phyloP scores from a whole-genome alignment of 2,329 filamentous ascomycete genomes.

The Trichoderma guizhouense region DNA sequence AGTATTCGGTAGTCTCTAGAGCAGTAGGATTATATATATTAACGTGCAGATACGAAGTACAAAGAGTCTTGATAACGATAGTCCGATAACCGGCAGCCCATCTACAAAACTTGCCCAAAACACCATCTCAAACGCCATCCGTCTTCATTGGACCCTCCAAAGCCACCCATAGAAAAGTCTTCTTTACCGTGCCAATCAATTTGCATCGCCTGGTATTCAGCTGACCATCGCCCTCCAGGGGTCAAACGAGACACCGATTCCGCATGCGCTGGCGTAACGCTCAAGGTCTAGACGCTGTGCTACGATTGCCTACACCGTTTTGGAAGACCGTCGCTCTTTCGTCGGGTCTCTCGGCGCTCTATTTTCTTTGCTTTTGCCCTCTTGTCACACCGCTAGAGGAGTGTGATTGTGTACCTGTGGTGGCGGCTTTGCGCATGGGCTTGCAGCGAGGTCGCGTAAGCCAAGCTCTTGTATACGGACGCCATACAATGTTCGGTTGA shows the following conservation, averaged over 20 bases:
- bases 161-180: not conserved
- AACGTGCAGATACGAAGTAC: not conserved
- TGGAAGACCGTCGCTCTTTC: not conserved
- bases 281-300: not conserved
- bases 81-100: not conserved
- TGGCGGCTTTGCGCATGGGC: conserved; percentile 1
- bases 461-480: not conserved
- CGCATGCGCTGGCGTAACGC: not conserved
- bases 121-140: not conserved
- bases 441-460: conserved; percentile 6
- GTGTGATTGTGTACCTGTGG: not conserved
- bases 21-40: not conserved
- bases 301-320: not conserved
- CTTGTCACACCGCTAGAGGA: conserved; percentile 18
- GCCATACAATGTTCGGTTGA: not conserved
- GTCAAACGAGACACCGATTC: not conserved
- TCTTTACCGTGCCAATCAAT: not conserved
- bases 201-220: not conserved
- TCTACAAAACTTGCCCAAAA: not conserved
- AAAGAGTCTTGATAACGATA: not conserved
- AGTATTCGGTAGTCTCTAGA: not conserved
- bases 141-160: not conserved
- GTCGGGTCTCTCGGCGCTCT: not conserved
- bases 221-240: not conserved
- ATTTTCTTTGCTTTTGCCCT: not conserved